Percentiles rank a stretch among this genome's conserved stretches.
These are phyloP conservation scores for Botrytis paeoniae DNA, from an alignment of 2,329 filamentous ascomycete species.

Conservation along the genomic window DNA sequence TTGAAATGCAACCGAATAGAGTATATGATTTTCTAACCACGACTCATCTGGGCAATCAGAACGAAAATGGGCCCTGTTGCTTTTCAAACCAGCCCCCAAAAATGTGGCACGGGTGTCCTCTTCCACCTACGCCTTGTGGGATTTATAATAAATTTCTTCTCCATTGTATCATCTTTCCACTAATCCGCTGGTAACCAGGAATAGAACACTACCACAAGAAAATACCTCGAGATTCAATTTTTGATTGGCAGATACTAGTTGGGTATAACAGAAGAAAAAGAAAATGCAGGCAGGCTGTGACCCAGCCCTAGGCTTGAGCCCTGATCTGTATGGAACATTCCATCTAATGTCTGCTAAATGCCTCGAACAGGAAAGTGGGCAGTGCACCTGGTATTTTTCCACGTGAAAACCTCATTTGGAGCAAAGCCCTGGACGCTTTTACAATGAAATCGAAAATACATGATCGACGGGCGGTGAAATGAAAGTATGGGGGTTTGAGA, in stretches of 20 bases:
- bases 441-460: not conserved
- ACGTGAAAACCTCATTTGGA: not conserved
- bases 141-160: not conserved
- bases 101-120: not conserved
- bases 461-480: slow-evolving; percentile 15
- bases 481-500: slow-evolving; percentile 5
- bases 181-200: not conserved
- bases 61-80: not conserved
- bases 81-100: slow-evolving; percentile 13
- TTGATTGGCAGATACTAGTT: not conserved
- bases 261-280: not conserved
- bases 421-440: slow-evolving; percentile 13
- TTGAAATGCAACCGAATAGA: not conserved
- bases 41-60: not conserved
- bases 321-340: not conserved
- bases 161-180: not conserved
- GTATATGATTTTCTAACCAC: not conserved
- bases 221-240: not conserved
- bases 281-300: not conserved
- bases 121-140: not conserved
- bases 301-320: not conserved
- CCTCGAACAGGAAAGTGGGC: slow-evolving; percentile 1
- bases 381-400: not conserved
- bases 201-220: not conserved
- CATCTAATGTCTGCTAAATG: slow-evolving; percentile 6